Evolutionary conservation across 208 protist genomes (phyloP).

Genomic region (Endotrypanum monterogeii): DNA sequence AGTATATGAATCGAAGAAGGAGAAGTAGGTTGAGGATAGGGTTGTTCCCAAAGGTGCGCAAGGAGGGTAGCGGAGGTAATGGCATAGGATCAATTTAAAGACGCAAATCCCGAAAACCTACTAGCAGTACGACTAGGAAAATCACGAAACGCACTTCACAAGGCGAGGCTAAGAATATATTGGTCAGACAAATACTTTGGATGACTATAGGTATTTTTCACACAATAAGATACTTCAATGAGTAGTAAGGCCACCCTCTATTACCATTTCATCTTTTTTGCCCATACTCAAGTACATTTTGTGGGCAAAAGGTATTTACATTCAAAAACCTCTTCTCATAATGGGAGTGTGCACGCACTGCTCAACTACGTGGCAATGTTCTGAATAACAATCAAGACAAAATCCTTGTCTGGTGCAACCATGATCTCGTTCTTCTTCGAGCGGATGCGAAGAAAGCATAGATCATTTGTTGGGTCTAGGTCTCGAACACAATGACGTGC

Average conservation of each 20-base stretch:
- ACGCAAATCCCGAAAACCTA: not conserved
- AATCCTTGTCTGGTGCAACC: constrained; percentile 94
- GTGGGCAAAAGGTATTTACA: constrained; percentile 11
- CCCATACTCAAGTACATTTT: not conserved
- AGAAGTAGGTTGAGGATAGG: not conserved
- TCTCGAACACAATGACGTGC: constrained; percentile 94
- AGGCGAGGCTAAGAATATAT: not conserved
- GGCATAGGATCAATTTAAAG: too few relatives aligned
- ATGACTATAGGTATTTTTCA: not conserved
- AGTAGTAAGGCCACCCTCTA: not conserved
- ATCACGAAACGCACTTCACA: not conserved
- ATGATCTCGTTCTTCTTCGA: constrained; percentile 98
- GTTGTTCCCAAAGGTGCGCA: too few relatives aligned
- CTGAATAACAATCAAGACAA: constrained; percentile 93
- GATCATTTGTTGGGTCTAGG: constrained; percentile 95
- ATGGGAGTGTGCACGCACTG: not conserved
- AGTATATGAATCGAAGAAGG: not conserved
- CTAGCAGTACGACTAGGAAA: not conserved
- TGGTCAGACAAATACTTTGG: not conserved
- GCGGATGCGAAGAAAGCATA: constrained; percentile 95
- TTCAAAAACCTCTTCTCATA: not conserved
- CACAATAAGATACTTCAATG: constrained; percentile 5
- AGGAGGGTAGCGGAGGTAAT: not conserved
- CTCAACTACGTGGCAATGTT: constrained; percentile 53
- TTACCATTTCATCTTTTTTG: not conserved